Evolutionary conservation across 2,329 filamentous ascomycete species (phyloP), one percentile per base, ranked within the genome.

Genomic region (Stachybotrys chartarum): DNA sequence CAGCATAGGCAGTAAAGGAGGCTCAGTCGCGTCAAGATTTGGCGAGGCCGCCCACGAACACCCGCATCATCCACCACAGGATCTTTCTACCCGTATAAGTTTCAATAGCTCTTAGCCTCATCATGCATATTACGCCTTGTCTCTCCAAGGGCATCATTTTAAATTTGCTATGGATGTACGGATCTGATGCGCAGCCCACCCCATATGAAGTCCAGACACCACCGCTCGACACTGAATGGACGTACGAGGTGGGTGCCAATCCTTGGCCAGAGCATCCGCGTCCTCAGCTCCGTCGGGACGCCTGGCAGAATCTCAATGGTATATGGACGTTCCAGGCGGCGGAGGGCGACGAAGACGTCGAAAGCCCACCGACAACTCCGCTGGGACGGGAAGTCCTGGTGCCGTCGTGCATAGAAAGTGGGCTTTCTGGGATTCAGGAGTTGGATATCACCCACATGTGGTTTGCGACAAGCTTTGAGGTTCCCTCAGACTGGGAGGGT

Each of bases 211-310:
- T 72, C 0, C 64, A 73, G 55, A 69, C 62, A 7, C 72, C 74
- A 14, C 76, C 74, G 0, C 70, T 78, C 3, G 75, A 77, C 58
- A 81, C 78, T 3, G 70, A 75, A 8, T 83, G 79, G 79, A 83
- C 80, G 1, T 66, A 72, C 54, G 67, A 74, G 6, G 76, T 81
- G 18, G 79, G 80, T 39, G 79, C 71, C 1, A 68, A 77, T 45
- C 79, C 80, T 0, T 83, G 81, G 81, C 78, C 78, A 2, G 78
- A 84, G 51, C 75, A 84, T 59, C 82, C 82, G 10, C 77, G 81
- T 0, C 82, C 82, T 3, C 80, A 79, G 60, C 75, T 84, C 8
- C 74, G 75, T 42, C 77, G 81, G 5, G 70, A 78, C 5, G 61
- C 69, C 6, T 85, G 81, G 81, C 69, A 78, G 64, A 82, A 72